phyloP scores from a whole-genome alignment of 2,329 filamentous ascomycete genomes.

The Phialocephala sp. region DNA sequence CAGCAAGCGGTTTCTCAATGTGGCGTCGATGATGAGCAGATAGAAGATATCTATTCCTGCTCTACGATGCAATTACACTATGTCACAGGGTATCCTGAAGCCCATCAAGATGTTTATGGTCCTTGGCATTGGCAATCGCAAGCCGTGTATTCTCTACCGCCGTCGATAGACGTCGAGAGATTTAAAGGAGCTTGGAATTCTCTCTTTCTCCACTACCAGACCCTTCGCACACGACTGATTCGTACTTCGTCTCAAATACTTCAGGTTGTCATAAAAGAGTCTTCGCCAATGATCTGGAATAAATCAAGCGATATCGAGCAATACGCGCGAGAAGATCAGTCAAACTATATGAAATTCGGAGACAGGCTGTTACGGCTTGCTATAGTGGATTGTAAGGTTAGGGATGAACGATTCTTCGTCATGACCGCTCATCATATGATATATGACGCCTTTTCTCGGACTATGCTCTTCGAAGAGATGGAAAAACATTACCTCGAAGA shows the following conservation, averaged over 20 bases:
- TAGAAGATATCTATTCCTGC: constrained; percentile 47
- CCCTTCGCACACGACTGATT: constrained; percentile 20
- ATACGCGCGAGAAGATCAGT: constrained; percentile 10
- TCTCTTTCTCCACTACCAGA: not conserved
- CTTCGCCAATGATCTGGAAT: not conserved
- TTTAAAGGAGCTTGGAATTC: constrained; percentile 25
- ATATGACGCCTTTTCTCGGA: constrained; percentile 59
- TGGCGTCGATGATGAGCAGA: constrained; percentile 6
- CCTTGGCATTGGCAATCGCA: constrained; percentile 21
- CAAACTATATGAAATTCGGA: constrained; percentile 16
- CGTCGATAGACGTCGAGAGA: constrained; percentile 25
- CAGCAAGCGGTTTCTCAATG: constrained; percentile 10
- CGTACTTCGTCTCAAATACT: not conserved
- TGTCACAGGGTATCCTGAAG: constrained; percentile 39
- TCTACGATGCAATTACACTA: constrained; percentile 41
- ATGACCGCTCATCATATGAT: constrained; percentile 58
- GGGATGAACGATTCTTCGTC: constrained; percentile 16
- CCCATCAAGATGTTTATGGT: not conserved
- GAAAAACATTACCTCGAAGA: constrained; percentile 15
- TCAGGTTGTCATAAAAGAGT: constrained; percentile 12
- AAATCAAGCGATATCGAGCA: constrained; percentile 5
- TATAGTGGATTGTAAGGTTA: constrained; percentile 8
- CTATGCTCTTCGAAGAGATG: constrained; percentile 24
- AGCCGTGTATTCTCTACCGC: constrained; percentile 21
- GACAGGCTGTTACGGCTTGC: constrained; percentile 13